Conservation (phyloP, 2,329 filamentous ascomycete genomes). For the Triangularia verruculosa region DNA sequence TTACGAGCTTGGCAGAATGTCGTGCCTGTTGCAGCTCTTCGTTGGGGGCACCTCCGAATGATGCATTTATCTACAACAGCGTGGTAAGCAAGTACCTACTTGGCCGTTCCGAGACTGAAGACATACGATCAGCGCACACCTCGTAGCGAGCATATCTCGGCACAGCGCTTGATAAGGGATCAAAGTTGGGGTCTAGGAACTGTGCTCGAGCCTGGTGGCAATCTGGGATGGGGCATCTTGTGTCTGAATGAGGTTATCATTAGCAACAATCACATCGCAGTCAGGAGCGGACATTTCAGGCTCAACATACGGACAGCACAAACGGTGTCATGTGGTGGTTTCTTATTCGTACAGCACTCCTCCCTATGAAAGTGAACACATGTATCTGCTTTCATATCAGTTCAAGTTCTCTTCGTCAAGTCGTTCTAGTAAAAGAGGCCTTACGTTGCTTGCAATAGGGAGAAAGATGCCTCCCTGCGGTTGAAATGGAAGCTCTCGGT, state of each 20-base stretch:
- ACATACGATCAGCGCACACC: conserved; percentile 26
- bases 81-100: background rate
- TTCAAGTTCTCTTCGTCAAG: background rate
- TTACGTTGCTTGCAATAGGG: conserved; percentile 25
- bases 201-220: conserved; percentile 25
- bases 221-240: conserved; percentile 23
- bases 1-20: conserved; percentile 24
- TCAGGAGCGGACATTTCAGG: background rate
- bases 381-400: conserved; percentile 16
- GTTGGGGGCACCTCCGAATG: conserved; percentile 18
- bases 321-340: conserved; percentile 24
- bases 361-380: conserved; percentile 22
- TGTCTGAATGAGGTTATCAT: conserved; percentile 13
- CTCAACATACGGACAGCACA: conserved; percentile 23
- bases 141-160: conserved; percentile 24
- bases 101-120: background rate
- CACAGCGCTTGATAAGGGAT: conserved; percentile 12
- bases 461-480: conserved; percentile 13
- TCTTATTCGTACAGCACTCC: conserved; percentile 26
- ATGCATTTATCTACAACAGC: conserved; percentile 24
- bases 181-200: conserved; percentile 24
- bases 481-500: conserved; percentile 6
- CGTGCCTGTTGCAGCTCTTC: conserved; percentile 8
- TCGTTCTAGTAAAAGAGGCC: background rate
- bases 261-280: background rate